phyloP scores from a whole-genome alignment of 805 yeast genomes.

The Scheffersomyces amazonensis region DNA sequence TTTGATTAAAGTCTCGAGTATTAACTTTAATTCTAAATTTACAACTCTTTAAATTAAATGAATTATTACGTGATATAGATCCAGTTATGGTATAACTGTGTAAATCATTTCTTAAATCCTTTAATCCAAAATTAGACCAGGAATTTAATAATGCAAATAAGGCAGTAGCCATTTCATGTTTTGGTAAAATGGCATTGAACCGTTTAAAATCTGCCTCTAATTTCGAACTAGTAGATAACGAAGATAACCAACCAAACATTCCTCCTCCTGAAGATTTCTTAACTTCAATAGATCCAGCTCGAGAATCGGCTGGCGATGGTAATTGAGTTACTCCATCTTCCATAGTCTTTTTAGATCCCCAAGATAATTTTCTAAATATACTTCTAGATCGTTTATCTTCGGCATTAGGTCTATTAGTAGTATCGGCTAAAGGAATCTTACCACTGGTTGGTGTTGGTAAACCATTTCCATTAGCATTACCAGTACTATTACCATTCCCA shows the following conservation, averaged over 20 bases:
- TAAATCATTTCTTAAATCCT: slow-evolving; percentile 47
- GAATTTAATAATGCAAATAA: slow-evolving; percentile 57
- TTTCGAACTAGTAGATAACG: slow-evolving; percentile 20
- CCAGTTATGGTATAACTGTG: slow-evolving; percentile 52
- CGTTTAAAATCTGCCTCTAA: slow-evolving; percentile 28
- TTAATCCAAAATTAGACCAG: slow-evolving; percentile 72
- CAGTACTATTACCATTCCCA: slow-evolving; percentile 5
- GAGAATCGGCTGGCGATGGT: slow-evolving; percentile 35
- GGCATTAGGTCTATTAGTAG: slow-evolving; percentile 24
- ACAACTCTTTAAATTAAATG: slow-evolving; percentile 61
- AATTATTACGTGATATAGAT: slow-evolving; percentile 57
- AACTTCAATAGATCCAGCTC: slow-evolving; percentile 23
- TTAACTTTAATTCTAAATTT: slow-evolving; percentile 55
- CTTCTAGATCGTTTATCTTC: slow-evolving; percentile 32
- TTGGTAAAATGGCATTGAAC: slow-evolving; percentile 39
- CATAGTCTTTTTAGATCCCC: slow-evolving; percentile 43
- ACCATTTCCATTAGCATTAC: slow-evolving; percentile 9
- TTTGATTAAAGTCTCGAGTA: slow-evolving; percentile 35
- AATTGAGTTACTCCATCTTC: slow-evolving; percentile 26
- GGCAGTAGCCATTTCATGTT: slow-evolving; percentile 62
- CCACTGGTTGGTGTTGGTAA: slow-evolving; percentile 16
- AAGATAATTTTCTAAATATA: slow-evolving; percentile 49
- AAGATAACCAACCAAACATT: slow-evolving; percentile 44
- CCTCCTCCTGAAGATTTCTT: slow-evolving; percentile 22
- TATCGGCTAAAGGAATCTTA: slow-evolving; percentile 33